Percentiles rank a stretch among this genome's conserved stretches.
These are phyloP conservation scores for Stylonectria norvegica DNA, from an alignment of 2,329 filamentous ascomycete genomes.

Conservation along the genomic window DNA sequence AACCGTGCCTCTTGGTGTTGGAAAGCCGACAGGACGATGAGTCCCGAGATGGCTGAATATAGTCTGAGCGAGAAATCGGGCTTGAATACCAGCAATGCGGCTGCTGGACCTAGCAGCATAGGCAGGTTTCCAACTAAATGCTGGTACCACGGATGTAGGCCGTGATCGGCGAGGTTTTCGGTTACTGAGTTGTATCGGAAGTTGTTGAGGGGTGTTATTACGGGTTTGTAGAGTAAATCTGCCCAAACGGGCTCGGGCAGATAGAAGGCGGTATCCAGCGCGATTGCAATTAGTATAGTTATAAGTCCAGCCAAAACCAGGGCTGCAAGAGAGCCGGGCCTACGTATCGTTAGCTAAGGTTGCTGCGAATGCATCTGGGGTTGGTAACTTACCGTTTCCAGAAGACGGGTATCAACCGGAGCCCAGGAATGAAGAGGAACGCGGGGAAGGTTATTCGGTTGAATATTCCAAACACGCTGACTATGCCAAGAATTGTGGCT, in stretches of 20 bases:
- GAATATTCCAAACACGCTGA: slow-evolving; percentile 83
- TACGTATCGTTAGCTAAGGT: slow-evolving; percentile 30
- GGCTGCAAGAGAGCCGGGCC: slow-evolving; percentile 59
- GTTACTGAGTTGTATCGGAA: slow-evolving; percentile 69
- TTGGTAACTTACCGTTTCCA: slow-evolving; percentile 62
- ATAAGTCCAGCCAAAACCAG: slow-evolving; percentile 62
- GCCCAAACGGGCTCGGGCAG: slow-evolving; percentile 60
- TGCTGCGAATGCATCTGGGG: slow-evolving; percentile 9
- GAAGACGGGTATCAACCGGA: slow-evolving; percentile 84
- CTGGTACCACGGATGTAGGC: slow-evolving; percentile 75
- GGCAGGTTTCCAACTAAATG: slow-evolving; percentile 68
- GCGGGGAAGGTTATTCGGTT: slow-evolving; percentile 97
- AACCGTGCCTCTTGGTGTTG: slow-evolving; percentile 81
- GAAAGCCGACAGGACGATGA: slow-evolving; percentile 68
- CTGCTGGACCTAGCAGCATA: slow-evolving; percentile 68
- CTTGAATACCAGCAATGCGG: slow-evolving; percentile 55
- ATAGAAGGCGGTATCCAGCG: slow-evolving; percentile 85
- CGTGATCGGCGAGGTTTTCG: slow-evolving; percentile 70
- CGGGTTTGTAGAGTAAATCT: slow-evolving; percentile 60
- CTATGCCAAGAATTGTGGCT: slow-evolving; percentile 73
- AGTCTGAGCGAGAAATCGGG: slow-evolving; percentile 60
- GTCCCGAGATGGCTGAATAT: slow-evolving; percentile 70
- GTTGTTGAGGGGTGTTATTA: slow-evolving; percentile 76
- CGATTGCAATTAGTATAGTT: slow-evolving; percentile 70
- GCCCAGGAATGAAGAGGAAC: slow-evolving; percentile 78